A percentile compares a stretch with the other conserved stretches of the same genome.
Evolutionary conservation across 768 basidiomycete species (phyloP).

Genomic region (Termitomyces sp.): DNA sequence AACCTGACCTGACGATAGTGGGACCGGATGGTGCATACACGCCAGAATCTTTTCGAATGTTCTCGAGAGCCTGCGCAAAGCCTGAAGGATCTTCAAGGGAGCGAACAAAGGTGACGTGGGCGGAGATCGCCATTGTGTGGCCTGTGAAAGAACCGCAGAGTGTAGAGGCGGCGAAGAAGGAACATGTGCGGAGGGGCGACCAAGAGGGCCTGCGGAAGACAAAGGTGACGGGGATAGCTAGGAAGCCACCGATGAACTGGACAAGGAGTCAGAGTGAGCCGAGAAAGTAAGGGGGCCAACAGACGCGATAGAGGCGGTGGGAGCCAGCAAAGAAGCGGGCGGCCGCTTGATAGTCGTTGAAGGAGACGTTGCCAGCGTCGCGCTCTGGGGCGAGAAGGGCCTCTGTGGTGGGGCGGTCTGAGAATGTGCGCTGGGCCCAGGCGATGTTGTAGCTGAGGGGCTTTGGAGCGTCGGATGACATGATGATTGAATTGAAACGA

Average conservation of each 20-base stretch:
- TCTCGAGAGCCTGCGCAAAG: constrained; percentile 38
- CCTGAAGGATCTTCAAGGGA: constrained; percentile 38
- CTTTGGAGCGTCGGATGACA: not conserved
- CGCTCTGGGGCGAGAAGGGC: constrained; percentile 51
- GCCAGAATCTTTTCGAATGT: constrained; percentile 44
- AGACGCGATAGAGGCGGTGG: constrained; percentile 37
- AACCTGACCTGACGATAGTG: constrained; percentile 25
- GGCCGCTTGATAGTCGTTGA: constrained; percentile 56
- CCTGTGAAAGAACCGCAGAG: constrained; percentile 31
- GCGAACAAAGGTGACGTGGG: constrained; percentile 35
- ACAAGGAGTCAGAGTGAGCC: not conserved
- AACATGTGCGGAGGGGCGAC: constrained; percentile 16
- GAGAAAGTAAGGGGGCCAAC: constrained; percentile 7
- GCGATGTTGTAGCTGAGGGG: constrained; percentile 27
- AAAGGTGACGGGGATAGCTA: constrained; percentile 15
- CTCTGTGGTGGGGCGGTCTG: constrained; percentile 36
- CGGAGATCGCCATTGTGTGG: constrained; percentile 23
- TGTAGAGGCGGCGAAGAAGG: constrained; percentile 19
- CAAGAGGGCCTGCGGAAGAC: constrained; percentile 24
- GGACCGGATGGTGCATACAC: constrained; percentile 20
- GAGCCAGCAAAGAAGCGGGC: constrained; percentile 48
- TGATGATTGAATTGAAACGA: not conserved
- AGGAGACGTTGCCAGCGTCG: constrained; percentile 46
- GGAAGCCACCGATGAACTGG: constrained; percentile 15
- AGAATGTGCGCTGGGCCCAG: constrained; percentile 44